Evolutionary conservation across 2,329 filamentous ascomycete genomes (phyloP), one percentile per base, ranked within the genome.

Genomic region (Colletotrichum magnum): DNA sequence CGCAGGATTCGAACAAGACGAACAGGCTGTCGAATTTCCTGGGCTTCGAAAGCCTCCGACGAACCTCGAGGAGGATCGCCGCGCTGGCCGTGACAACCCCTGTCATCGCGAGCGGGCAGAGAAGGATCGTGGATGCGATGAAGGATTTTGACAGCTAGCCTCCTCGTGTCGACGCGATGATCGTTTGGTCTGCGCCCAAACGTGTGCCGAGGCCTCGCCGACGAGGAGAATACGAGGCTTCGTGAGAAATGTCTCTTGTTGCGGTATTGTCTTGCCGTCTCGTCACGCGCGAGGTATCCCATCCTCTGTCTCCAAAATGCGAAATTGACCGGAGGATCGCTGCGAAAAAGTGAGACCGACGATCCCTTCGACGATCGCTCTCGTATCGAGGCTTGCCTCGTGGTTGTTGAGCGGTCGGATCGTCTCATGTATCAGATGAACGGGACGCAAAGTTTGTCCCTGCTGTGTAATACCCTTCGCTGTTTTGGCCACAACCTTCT

Each of bases 371-470:
- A 28, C 6, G 0, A 16, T 18, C 7, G 36, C 54, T 58, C 15
- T 39, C 12, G 32, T 59, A 50, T 43, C 7, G 1, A 10, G 2
- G 0, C 1, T 21, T 21, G 28, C 18, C 13, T 36, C 28, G 16
- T 39, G 13, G 24, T 6, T 28, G 12, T 50, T 12, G 26, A 3
- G 45, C 18, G 45, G 16, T 21, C 6, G 45, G 18, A 36, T 61
- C 63, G 28, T 66, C 57, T 28, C 41, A 54, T 54, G 18, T 13
- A 53, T 60, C 39, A 28, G 63, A 66, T 36, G 63, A 61, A 66
- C 48, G 21, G 32, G 5, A 7, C 62, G n/a, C 5, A 53, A 59
- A 24, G 54, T 59, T 61, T 32, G 39, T n/a, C 4, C 1, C 41
- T 6, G 18, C 2, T 7, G 13, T 2, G n/a, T 32, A 24, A n/a